These are phyloP conservation scores for Aureobasidium sp. DNA, from an alignment of 2,329 filamentous ascomycete genomes.

Conservation along the genomic window DNA sequence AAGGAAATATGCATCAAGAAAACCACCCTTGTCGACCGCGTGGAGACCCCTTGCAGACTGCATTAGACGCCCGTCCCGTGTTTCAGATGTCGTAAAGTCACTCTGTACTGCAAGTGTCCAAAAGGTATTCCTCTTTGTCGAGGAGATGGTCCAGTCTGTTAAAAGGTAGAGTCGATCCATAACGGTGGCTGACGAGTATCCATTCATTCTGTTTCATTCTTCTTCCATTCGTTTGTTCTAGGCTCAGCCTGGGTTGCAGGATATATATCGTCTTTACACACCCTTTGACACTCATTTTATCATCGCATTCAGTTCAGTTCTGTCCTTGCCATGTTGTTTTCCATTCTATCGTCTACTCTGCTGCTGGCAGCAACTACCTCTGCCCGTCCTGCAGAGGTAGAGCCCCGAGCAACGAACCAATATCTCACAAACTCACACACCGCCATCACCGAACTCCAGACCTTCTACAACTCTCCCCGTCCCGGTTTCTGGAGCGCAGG, in stretches of 20 bases:
- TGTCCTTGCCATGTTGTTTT: background rate
- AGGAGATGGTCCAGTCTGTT: background rate
- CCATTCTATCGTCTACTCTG: background rate
- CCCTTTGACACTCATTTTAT: background rate
- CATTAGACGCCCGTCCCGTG: conserved; percentile 8
- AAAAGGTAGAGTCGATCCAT: background rate
- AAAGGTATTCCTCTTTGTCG: background rate
- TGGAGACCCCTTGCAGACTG: conserved; percentile 4
- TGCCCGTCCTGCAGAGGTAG: background rate
- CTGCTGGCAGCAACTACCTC: conserved; percentile 12
- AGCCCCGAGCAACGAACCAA: background rate
- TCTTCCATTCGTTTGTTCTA: background rate
- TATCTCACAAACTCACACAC: conserved; percentile 11
- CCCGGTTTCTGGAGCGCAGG: conserved; percentile 10
- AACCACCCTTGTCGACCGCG: background rate
- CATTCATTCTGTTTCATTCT: background rate
- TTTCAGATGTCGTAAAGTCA: background rate
- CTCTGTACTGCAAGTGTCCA: background rate
- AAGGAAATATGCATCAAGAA: background rate
- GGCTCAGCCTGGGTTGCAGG: background rate
- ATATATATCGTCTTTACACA: background rate
- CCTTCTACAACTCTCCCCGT: conserved; percentile 15
- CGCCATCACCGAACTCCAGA: conserved; percentile 12
- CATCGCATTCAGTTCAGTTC: background rate
- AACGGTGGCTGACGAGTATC: background rate